These are phyloP conservation scores for Ophiorrhiza pumila DNA, from an alignment of 257 asterid genomes.

Conservation along the genomic window DNA sequence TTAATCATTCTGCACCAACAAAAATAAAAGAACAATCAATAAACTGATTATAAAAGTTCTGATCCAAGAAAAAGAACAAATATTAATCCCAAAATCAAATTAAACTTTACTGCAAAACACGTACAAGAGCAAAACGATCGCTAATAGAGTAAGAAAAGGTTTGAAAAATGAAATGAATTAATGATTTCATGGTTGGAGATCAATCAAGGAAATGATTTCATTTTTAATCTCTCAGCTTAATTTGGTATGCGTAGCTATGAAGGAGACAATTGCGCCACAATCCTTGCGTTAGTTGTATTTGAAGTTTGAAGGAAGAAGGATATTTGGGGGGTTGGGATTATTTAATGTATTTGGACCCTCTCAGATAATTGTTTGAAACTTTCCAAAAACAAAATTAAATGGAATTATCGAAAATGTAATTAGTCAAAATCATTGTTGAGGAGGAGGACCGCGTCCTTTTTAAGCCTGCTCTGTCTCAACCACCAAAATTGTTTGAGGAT, in stretches of 20 bases:
- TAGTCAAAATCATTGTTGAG: too few species aligned
- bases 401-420: too few species aligned
- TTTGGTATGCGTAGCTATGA: too few species aligned
- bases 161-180: background rate
- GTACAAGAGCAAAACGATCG: too few species aligned
- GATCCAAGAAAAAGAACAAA: too few species aligned
- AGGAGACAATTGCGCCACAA: conserved; percentile 24
- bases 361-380: background rate
- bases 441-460: background rate
- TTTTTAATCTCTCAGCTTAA: too few species aligned
- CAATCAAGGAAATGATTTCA: background rate
- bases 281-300: conserved; percentile 8
- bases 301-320: background rate
- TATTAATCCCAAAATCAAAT: too few species aligned
- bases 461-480: background rate
- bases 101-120: too few species aligned
- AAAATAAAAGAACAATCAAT: too few species aligned
- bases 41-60: too few species aligned
- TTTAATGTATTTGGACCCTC: conserved; percentile 7
- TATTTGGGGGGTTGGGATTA: conserved; percentile 12
- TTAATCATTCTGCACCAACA: too few species aligned
- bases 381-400: background rate
- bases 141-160: too few species aligned
- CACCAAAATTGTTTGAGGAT: background rate
- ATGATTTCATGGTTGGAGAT: background rate